phyloP scores from a whole-genome alignment of 1,284 basidiomycete genomes.

The Moniliophthora roreri region DNA sequence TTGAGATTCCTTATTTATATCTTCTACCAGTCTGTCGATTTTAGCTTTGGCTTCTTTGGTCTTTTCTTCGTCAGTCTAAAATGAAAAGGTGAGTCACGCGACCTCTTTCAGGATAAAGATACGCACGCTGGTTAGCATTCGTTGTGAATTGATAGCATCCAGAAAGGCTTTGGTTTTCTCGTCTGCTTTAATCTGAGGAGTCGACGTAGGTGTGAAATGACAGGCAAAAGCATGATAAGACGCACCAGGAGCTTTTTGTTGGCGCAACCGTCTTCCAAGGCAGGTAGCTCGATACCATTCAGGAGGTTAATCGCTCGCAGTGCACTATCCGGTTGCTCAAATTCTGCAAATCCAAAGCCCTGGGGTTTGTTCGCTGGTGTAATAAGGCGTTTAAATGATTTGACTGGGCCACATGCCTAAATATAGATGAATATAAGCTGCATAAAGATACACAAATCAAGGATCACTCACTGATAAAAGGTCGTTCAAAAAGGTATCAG shows the following conservation, averaged over 20 bases:
- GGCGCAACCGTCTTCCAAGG: conserved; percentile 79
- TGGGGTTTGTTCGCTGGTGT: conserved; percentile 90
- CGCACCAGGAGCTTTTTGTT: conserved; percentile 86
- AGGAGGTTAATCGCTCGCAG: conserved; percentile 79
- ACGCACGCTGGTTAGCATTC: conserved; percentile 78
- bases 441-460: background rate
- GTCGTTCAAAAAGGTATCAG: conserved; percentile 75
- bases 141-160: conserved; percentile 79
- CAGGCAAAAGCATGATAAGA: conserved; percentile 25
- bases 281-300: conserved; percentile 85
- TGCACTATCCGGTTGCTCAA: conserved; percentile 86
- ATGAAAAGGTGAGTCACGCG: background rate
- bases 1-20: conserved; percentile 64
- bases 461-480: conserved; percentile 67
- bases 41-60: conserved; percentile 53
- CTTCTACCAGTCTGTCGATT: conserved; percentile 55
- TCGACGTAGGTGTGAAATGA: conserved; percentile 38
- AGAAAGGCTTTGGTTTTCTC: conserved; percentile 89
- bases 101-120: conserved; percentile 17
- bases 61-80: conserved; percentile 61
- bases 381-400: conserved; percentile 87
- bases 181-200: conserved; percentile 81
- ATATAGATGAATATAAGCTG: background rate
- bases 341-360: conserved; percentile 94
- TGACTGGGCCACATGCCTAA: conserved; percentile 85